Conservation (phyloP, 2,329 filamentous ascomycete genomes). For the Colletotrichum euphorbiae region DNA sequence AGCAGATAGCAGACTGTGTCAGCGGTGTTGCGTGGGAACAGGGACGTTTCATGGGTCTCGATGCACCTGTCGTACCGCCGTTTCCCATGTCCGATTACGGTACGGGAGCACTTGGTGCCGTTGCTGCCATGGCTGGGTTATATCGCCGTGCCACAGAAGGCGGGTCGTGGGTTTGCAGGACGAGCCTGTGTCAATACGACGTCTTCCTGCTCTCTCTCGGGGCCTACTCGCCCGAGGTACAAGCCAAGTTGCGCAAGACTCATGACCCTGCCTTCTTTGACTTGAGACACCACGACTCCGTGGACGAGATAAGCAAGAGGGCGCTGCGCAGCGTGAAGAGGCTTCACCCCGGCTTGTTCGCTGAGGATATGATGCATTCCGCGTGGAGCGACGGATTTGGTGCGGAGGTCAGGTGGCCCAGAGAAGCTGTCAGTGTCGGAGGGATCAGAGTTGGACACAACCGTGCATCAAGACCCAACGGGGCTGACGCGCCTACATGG, state of each 20-base stretch:
- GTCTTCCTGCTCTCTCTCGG: conserved; percentile 54
- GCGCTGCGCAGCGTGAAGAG: conserved; percentile 64
- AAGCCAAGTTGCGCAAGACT: conserved; percentile 58
- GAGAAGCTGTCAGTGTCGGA: conserved; percentile 53
- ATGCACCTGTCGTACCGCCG: conserved; percentile 69
- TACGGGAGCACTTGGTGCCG: conserved; percentile 49
- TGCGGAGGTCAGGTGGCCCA: conserved; percentile 53
- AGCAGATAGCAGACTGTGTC: conserved; percentile 72
- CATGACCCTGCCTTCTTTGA: conserved; percentile 65
- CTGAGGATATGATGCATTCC: conserved; percentile 45
- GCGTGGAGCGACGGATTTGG: conserved; percentile 48
- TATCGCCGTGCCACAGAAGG: conserved; percentile 48
- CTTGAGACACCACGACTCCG: conserved; percentile 66
- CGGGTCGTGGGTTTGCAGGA: conserved; percentile 50
- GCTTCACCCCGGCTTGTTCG: conserved; percentile 48
- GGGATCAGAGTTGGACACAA: conserved; percentile 52
- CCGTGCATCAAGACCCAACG: conserved; percentile 54
- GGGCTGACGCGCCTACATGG: conserved; percentile 65
- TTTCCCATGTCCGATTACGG: conserved; percentile 63
- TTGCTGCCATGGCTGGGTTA: conserved; percentile 49
- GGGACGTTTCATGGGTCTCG: conserved; percentile 63
- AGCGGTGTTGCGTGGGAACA: conserved; percentile 64
- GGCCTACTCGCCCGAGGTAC: conserved; percentile 59
- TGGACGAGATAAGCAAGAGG: conserved; percentile 67
- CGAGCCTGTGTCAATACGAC: conserved; percentile 52